Evolutionary conservation across 768 basidiomycete species (phyloP).

Genomic region (Lentinula edodes): DNA sequence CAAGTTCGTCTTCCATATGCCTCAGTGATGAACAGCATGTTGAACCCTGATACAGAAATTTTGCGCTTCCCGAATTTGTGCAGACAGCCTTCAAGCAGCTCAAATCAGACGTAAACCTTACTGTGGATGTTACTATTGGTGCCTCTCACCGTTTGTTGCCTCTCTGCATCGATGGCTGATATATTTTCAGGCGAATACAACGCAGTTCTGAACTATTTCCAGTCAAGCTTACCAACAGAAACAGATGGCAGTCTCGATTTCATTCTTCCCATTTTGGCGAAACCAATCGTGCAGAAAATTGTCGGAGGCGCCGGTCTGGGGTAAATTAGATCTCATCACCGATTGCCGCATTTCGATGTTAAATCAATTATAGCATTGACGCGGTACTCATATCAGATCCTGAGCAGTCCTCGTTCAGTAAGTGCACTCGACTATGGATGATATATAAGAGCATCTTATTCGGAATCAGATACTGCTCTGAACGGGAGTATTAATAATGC

Average conservation of each 20-base stretch:
- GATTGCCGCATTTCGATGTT: not conserved
- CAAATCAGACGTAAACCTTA: constrained; percentile 53
- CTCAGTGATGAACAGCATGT: not conserved
- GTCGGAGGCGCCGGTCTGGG: constrained; percentile 53
- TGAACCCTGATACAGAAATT: constrained; percentile 35
- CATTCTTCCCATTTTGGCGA: constrained; percentile 63
- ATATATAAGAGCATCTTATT: not conserved
- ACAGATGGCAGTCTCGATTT: constrained; percentile 60
- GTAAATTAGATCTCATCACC: constrained; percentile 23
- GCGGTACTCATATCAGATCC: constrained; percentile 59
- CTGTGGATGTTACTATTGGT: constrained; percentile 56
- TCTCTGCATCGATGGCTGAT: not conserved
- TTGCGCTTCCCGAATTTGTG: constrained; percentile 57
- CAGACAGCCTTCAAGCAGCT: constrained; percentile 63
- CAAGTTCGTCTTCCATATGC: constrained; percentile 29
- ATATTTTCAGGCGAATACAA: constrained; percentile 48
- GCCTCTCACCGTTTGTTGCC: not conserved
- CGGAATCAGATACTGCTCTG: constrained; percentile 37
- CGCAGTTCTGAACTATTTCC: constrained; percentile 59
- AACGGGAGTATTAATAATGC: constrained; percentile 63
- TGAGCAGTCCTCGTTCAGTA: constrained; percentile 52
- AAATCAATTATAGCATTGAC: constrained; percentile 35
- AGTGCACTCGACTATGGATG: constrained; percentile 9
- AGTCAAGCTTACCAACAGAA: constrained; percentile 45
- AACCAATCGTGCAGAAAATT: constrained; percentile 71